These are phyloP conservation scores for Leptographium galeiforme DNA, from an alignment of 2,329 filamentous ascomycete genomes.

Conservation along the genomic window DNA sequence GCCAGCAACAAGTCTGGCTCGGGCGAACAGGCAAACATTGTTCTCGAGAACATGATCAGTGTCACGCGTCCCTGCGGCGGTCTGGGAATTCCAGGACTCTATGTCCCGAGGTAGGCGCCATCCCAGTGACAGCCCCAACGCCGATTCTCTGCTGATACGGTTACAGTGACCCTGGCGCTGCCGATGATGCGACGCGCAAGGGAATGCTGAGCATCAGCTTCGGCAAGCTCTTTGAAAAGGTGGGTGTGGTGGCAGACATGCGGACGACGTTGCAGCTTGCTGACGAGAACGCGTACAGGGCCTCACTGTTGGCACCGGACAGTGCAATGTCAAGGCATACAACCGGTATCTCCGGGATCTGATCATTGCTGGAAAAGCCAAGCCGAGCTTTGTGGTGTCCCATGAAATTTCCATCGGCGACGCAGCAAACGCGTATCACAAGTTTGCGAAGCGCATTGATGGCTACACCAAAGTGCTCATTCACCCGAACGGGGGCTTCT, in stretches of 20 bases:
- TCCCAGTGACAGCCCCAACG: not conserved
- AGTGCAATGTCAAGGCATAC: not conserved
- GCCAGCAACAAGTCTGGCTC: not conserved
- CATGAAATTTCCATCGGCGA: not conserved
- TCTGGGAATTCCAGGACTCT: not conserved
- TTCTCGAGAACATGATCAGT: constrained; percentile 1
- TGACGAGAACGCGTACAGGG: not conserved
- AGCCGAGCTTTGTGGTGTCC: constrained; percentile 2
- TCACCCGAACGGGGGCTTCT: not conserved
- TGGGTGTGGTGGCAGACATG: not conserved
- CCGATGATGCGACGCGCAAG: not conserved
- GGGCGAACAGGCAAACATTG: not conserved
- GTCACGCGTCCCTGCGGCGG: not conserved
- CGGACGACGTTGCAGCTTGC: not conserved
- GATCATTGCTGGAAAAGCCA: not conserved
- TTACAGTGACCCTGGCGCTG: not conserved
- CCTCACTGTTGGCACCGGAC: not conserved
- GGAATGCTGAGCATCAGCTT: constrained; percentile 1
- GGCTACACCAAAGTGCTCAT: constrained; percentile 1
- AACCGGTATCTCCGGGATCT: not conserved
- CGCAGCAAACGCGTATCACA: not conserved
- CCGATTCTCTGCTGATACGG: not conserved
- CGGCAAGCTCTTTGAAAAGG: constrained; percentile 1
- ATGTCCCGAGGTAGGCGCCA: not conserved
- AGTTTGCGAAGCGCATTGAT: constrained; percentile 1